Evolutionary conservation across 2,329 filamentous ascomycete species (phyloP).

Genomic region (Fusarium algeriense): DNA sequence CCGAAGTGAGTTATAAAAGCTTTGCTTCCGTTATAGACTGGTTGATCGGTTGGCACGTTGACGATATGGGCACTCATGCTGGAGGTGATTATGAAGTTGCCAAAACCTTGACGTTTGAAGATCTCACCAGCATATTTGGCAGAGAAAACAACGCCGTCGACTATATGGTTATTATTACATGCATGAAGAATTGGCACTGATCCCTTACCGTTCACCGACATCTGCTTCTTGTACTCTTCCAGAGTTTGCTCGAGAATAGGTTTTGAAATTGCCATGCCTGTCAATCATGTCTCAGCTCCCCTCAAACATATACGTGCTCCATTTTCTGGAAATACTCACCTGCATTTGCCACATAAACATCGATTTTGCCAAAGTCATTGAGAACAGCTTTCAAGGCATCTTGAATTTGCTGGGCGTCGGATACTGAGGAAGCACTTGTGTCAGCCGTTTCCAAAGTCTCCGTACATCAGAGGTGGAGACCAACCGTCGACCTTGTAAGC

Average conservation of each 20-base stretch:
- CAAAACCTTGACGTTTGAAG: conserved; percentile 58
- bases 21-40: conserved; percentile 68
- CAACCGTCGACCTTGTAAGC: conserved; percentile 60
- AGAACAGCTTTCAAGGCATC: conserved; percentile 31
- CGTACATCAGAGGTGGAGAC: neutral
- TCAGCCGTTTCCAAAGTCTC: neutral
- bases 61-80: conserved; percentile 63
- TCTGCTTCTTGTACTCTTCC: conserved; percentile 63
- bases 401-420: conserved; percentile 50
- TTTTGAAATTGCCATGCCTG: conserved; percentile 58
- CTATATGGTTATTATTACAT: conserved; percentile 45
- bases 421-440: conserved; percentile 49
- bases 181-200: too few species aligned
- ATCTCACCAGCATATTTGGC: conserved; percentile 59
- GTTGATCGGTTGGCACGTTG: conserved; percentile 64
- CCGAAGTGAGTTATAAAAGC: conserved; percentile 67
- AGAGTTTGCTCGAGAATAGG: conserved; percentile 66
- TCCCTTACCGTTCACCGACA: conserved; percentile 64
- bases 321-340: conserved; percentile 36
- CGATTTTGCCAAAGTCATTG: conserved; percentile 44
- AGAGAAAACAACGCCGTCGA: conserved; percentile 62
- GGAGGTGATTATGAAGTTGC: conserved; percentile 64
- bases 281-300: neutral
- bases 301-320: neutral
- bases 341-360: conserved; percentile 46